Evolutionary conservation across 2,329 filamentous ascomycete species (phyloP), one percentile per base, ranked within the genome.

Genomic region (Phialophora expanda): DNA sequence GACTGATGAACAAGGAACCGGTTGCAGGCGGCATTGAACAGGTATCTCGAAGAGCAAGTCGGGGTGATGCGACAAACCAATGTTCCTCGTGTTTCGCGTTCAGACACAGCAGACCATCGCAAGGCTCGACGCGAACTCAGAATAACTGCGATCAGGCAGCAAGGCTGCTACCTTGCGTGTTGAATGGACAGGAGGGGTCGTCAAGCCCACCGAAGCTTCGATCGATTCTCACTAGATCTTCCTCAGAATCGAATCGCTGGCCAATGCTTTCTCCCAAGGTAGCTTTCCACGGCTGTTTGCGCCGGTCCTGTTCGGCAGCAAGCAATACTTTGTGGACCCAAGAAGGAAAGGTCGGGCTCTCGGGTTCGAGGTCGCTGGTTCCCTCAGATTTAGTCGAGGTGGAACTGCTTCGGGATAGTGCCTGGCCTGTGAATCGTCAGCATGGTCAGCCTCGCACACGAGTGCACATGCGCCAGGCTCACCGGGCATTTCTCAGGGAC

Each of bases 121-220:
- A 41, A 6, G 14, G 14, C 12, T 41, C 11, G 2, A 14, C 3
- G 24, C 14, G 34, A 41, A 14, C 34, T 41, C 17, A 14, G 34
- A 17, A 17, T 17, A 17, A 41, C 2, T 1, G 12, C 5, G 34
- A 4, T 41, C 34, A 41, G 1, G 34, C 53, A 56, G 53, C 53
- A 14, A 56, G 28, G 30, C 53, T 56, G 28, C 53, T 56, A 5
- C 53, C 53, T 56, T 56, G 53, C 14, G 53, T 56, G 28, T 56
- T 56, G 53, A 56, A 56, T 5, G 53, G 53, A 56, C 53, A 56
- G 22, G 53, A 30, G n/a, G 53, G 53, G 14, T 56, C 53, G 28
- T 56, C 53, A 17, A 56, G 24, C 12, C 53, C 53, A 30, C 53
- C 53, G 24, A 56, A 56, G 53, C 53, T 56, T 28, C 53, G 53